Evolutionary conservation across 148 eudicot species (phyloP).

Genomic region (Cornus florida): DNA sequence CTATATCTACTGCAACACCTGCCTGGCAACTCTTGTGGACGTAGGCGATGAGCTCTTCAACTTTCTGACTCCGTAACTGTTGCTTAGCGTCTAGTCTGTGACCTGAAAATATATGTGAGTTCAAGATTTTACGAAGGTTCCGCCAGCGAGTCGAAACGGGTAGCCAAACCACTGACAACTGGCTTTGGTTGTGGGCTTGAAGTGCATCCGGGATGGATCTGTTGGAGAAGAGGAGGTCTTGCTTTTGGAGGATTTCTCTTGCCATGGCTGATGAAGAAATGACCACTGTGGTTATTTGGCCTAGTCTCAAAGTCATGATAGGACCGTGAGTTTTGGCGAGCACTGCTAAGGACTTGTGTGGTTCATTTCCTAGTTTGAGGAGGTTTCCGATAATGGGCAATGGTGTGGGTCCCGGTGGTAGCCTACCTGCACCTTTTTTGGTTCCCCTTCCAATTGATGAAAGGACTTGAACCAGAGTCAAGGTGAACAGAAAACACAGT

Average conservation of each 20-base stretch:
- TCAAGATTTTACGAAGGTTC: no score
- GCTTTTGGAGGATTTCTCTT: constrained; percentile 12
- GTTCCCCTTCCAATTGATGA: not conserved
- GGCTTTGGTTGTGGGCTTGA: not conserved
- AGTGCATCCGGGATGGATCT: not conserved
- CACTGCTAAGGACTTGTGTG: constrained; percentile 16
- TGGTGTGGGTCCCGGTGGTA: constrained; percentile 19
- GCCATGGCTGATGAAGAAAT: constrained; percentile 19
- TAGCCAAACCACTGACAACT: constrained; percentile 1
- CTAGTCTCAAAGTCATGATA: constrained; percentile 12
- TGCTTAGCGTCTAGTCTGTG: constrained; percentile 8
- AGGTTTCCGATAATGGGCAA: constrained; percentile 16
- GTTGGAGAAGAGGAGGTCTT: constrained; percentile 14
- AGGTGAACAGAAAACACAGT: not conserved
- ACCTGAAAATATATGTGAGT: no score
- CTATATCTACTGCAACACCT: constrained; percentile 14
- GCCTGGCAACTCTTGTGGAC: constrained; percentile 6
- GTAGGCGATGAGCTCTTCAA: constrained; percentile 14
- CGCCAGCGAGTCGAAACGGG: not conserved
- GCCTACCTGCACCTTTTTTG: not conserved
- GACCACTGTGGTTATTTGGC: constrained; percentile 12
- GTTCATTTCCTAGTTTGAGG: constrained; percentile 7
- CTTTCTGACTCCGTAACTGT: constrained; percentile 8
- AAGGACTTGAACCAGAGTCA: not conserved
- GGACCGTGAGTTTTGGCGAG: constrained; percentile 11